A percentile compares a stretch with the other conserved stretches of the same genome.
Conservation (phyloP, 2,329 filamentous ascomycete species). For the Trichoderma cornu-damae region DNA sequence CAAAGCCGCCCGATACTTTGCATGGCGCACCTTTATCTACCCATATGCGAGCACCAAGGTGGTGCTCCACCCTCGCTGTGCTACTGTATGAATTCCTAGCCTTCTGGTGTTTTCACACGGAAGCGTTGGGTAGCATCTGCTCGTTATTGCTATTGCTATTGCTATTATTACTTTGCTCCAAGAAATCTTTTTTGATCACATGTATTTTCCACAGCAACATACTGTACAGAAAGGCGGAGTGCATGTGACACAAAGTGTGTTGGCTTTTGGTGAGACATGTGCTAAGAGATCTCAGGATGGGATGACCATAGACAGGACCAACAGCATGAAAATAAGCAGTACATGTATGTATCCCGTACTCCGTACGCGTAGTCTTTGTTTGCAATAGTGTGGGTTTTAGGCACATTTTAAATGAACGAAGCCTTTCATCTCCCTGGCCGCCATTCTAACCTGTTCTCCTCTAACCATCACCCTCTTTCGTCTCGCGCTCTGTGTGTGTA, state of each 20-base stretch:
- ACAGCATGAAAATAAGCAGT: background rate
- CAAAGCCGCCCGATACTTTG: slow-evolving; percentile 1
- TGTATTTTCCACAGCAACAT: background rate
- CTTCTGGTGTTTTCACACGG: too few species aligned
- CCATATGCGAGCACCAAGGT: background rate
- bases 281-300: background rate
- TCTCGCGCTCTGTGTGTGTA: background rate
- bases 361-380: too few species aligned
- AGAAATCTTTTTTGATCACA: too few species aligned
- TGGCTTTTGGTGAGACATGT: background rate
- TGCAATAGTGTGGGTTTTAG: background rate
- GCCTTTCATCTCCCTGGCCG: background rate
- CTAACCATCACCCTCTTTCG: too few species aligned
- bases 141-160: too few species aligned
- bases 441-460: background rate
- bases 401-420: background rate
- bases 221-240: background rate
- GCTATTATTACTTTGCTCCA: too few species aligned
- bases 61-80: background rate
- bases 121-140: too few species aligned
- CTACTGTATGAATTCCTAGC: background rate
- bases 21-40: slow-evolving; percentile 4
- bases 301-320: background rate
- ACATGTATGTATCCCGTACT: background rate
- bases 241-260: background rate